Evolutionary conservation across 192 early-diverging fungal genomes (phyloP).

Genomic region (Coemansia sp.): DNA sequence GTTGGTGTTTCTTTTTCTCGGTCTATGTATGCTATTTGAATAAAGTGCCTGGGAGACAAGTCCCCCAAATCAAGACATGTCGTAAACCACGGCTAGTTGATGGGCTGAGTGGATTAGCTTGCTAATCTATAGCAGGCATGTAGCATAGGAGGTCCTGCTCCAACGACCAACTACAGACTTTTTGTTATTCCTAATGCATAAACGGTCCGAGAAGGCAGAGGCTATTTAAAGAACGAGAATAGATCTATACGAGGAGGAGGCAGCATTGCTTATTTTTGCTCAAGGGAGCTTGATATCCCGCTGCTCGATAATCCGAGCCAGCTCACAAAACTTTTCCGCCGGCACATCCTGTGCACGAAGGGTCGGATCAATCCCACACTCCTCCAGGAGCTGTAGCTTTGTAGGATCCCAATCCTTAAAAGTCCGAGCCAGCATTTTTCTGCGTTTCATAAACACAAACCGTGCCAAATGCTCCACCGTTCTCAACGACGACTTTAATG

Average conservation of each 20-base stretch:
- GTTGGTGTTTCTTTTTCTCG: background rate
- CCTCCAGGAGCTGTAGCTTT: slow-evolving; percentile 40
- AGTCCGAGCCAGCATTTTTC: slow-evolving; percentile 61
- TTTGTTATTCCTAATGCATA: too few relatives aligned
- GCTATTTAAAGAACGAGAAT: too few relatives aligned
- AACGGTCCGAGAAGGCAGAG: too few relatives aligned
- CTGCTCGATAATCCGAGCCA: slow-evolving; percentile 52
- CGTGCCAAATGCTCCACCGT: slow-evolving; percentile 58
- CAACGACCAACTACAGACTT: too few relatives aligned
- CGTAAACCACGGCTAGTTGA: too few relatives aligned
- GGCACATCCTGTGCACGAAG: slow-evolving; percentile 60
- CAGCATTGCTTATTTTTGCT: too few relatives aligned
- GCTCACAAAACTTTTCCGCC: slow-evolving; percentile 53
- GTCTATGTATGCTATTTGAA: too few relatives aligned
- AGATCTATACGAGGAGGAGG: background rate
- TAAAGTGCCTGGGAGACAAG: too few relatives aligned
- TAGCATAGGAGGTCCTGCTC: too few relatives aligned
- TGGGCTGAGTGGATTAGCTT: too few relatives aligned
- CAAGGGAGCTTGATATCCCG: slow-evolving; percentile 30
- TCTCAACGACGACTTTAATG: slow-evolving; percentile 46
- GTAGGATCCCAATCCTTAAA: slow-evolving; percentile 51
- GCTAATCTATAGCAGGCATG: too few relatives aligned
- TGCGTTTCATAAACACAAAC: slow-evolving; percentile 61
- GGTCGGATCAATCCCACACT: slow-evolving; percentile 51
- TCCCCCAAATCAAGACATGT: too few relatives aligned